Evolutionary conservation across 805 yeast genomes (phyloP).

Genomic region (Metschnikowia orientalis): DNA sequence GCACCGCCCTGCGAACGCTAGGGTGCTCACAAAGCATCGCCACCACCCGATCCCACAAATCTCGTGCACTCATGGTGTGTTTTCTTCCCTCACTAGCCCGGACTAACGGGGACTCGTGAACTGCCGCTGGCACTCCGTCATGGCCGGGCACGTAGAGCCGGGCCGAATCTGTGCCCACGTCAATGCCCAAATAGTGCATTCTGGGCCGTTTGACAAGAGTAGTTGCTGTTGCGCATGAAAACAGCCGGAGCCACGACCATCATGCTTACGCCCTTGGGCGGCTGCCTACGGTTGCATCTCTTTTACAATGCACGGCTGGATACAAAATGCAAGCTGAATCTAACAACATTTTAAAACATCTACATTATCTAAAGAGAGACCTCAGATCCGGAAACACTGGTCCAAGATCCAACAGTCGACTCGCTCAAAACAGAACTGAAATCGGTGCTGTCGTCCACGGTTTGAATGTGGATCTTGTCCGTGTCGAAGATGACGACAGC

Average conservation of each 20-base stretch:
- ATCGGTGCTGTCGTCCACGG: slow-evolving; percentile 53
- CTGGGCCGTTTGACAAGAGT: no score
- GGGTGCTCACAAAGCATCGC: slow-evolving; percentile 10
- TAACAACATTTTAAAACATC: no score
- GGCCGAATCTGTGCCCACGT: slow-evolving; percentile 49
- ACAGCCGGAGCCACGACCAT: no score
- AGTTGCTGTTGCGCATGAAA: no score
- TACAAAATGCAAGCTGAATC: no score
- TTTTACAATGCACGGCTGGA: no score
- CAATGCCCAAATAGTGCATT: slow-evolving; percentile 37
- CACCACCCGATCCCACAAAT: slow-evolving; percentile 11
- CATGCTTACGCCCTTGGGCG: no score
- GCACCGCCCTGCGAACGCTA: no score
- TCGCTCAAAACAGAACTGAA: slow-evolving; percentile 42
- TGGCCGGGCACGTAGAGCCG: slow-evolving; percentile 30
- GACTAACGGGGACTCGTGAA: slow-evolving; percentile 7
- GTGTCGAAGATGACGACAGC: slow-evolving; percentile 81
- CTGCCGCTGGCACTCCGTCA: slow-evolving; percentile 15
- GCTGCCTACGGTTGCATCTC: no score
- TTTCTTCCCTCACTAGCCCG: slow-evolving; percentile 7
- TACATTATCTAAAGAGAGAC: slow-evolving; percentile 25
- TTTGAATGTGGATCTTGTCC: slow-evolving; percentile 53
- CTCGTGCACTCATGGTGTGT: slow-evolving; percentile 15
- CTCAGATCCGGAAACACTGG: slow-evolving; percentile 46
- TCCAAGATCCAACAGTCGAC: slow-evolving; percentile 58